Conservation (phyloP, 306 rosid genomes). For the Citrullus colocynthis region DNA sequence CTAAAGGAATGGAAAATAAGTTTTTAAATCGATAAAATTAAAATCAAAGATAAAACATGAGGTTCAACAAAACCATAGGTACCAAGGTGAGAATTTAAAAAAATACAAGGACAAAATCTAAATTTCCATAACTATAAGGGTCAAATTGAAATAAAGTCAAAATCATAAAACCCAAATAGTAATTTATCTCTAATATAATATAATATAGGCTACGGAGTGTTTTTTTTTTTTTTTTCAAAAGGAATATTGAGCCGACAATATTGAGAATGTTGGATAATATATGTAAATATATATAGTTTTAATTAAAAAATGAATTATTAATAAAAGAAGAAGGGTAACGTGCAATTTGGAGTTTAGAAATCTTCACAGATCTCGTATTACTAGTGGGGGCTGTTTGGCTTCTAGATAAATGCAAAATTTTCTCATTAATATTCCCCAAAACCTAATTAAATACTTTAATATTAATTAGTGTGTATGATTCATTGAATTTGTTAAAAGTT, state of each 20-base stretch:
- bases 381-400: background rate
- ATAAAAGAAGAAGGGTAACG: background rate
- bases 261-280: background rate
- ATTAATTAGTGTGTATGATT: background rate
- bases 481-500: background rate
- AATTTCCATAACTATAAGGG: background rate
- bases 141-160: background rate
- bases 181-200: background rate
- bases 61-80: no score
- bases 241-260: conserved; percentile 5
- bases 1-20: no score
- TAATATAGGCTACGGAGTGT: background rate
- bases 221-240: background rate
- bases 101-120: background rate
- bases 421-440: background rate
- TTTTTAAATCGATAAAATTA: no score
- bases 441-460: background rate
- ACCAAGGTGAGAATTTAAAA: no score
- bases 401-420: background rate
- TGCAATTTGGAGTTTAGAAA: background rate
- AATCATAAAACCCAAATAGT: background rate
- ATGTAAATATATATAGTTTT: background rate
- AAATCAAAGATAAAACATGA: no score
- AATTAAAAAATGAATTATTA: background rate
- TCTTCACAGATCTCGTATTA: background rate